Conservation (phyloP, 768 basidiomycete genomes). For the Neoboletus brunneissimus region DNA sequence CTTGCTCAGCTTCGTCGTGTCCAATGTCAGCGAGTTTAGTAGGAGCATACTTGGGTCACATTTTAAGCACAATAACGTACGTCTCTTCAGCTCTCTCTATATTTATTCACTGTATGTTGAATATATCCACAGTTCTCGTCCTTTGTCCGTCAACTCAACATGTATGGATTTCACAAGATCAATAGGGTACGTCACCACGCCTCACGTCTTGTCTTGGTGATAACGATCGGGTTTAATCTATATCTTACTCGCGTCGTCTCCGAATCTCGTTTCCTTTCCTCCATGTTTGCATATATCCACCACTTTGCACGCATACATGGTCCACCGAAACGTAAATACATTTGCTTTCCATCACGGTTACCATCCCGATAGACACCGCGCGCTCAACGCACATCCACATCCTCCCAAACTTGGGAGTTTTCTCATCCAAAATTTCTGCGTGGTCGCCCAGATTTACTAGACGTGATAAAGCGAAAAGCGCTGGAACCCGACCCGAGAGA, state of each 20-base stretch:
- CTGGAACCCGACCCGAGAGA: conserved; percentile 71
- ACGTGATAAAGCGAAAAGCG: conserved; percentile 85
- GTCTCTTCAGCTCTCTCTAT: conserved; percentile 32
- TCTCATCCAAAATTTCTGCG: conserved; percentile 84
- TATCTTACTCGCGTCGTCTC: neutral
- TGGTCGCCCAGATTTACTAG: conserved; percentile 74
- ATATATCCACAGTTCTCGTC: conserved; percentile 69
- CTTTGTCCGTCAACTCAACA: conserved; percentile 92
- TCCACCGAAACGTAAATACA: neutral
- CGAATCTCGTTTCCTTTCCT: neutral
- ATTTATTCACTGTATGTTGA: conserved; percentile 5
- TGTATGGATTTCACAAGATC: conserved; percentile 96
- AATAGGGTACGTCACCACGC: conserved; percentile 58
- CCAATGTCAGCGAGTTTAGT: conserved; percentile 84
- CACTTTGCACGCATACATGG: conserved; percentile 1
- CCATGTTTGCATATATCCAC: conserved; percentile 5
- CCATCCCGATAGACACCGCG: conserved; percentile 60
- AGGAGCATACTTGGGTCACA: conserved; percentile 80
- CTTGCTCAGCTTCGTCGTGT: conserved; percentile 65
- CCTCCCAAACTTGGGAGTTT: conserved; percentile 87
- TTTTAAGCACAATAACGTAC: conserved; percentile 87
- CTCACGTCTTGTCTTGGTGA: neutral
- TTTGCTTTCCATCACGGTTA: neutral
- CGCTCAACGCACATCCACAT: conserved; percentile 74
- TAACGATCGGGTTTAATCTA: conserved; percentile 12